Evolutionary conservation across 371 early-diverging fungal genomes (phyloP), one percentile per base, ranked within the genome.

Genomic region (Mucor racemosus): DNA sequence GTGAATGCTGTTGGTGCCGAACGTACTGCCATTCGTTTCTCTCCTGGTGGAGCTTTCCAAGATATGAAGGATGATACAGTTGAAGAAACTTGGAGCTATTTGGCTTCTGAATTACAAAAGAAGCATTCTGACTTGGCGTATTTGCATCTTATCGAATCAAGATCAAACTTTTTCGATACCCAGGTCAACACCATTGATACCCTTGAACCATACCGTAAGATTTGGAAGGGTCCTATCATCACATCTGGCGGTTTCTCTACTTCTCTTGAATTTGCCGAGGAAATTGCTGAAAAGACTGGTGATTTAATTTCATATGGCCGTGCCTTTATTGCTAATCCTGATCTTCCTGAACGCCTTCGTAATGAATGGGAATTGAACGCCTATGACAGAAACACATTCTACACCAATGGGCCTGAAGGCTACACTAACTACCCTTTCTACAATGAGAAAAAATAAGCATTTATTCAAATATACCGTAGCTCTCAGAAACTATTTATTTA

Each of bases 171-270:
- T 36, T 39, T 39, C 6, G 26, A 41, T 33, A 6, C 36, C 7
- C 17, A 35, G 9, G 7, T 34, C 5, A 39, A 61, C 13, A 40
- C 58, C 1, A 7, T n/a, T 35, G 59, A 72, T 11, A 48, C 68
- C 0, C 35, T 79, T 11, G 76, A 69, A 41, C 71, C 70, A 31
- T 79, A 68, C 63, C 74, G 76, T 17, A 59, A 66, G n/a, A 35
- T 71, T 7, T 75, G 80, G 77, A 66, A 70, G 41, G 75, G 74
- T 1, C 69, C 64, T 2, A 68, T 76, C 39, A 68, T 79, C 38
- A 36, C 65, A 56, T 67, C 77, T 36, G 73, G 72, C 68, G 73
- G 73, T 6, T 74, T 67, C 55, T 71, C 76, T 5, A 63, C 66
- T 5, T 15, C 67, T 21, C 46, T 38, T 31, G n/a, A 62, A 39